Evolutionary conservation across 2,329 filamentous ascomycete species (phyloP).

Genomic region (Fusarium burgessii): DNA sequence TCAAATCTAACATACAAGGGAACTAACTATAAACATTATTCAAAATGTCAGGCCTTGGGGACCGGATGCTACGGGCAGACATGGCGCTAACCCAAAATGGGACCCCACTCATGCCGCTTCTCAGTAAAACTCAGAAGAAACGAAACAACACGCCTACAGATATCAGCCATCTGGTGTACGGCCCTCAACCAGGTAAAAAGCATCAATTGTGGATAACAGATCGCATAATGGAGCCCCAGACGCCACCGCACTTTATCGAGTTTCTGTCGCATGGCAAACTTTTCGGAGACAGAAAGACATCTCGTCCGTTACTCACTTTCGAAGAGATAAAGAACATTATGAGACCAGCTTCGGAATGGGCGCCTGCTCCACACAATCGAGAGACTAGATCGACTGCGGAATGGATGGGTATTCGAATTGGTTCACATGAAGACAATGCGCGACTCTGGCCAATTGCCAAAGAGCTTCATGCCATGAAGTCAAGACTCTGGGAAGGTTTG

Average conservation of each 20-base stretch:
- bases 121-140: not conserved
- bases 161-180: not conserved
- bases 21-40: accelerated
- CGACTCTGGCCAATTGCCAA: constrained; percentile 41
- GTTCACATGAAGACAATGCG: constrained; percentile 34
- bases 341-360: constrained; percentile 39
- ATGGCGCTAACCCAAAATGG: constrained; percentile 23
- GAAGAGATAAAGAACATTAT: constrained; percentile 25
- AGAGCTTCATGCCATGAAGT: constrained; percentile 48
- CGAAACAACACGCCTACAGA: constrained; percentile 13
- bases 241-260: constrained; percentile 33
- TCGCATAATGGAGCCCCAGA: constrained; percentile 43
- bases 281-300: constrained; percentile 12
- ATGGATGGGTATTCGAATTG: constrained; percentile 30
- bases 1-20: too few relatives aligned
- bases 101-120: not conserved
- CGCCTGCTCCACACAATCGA: constrained; percentile 36
- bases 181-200: not conserved
- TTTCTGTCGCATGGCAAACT: constrained; percentile 29
- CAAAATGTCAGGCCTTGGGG: not conserved
- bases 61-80: not conserved
- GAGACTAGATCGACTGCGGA: constrained; percentile 10
- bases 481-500: constrained; percentile 47
- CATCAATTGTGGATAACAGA: constrained; percentile 40
- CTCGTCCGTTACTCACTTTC: not conserved